Conservation (phyloP, 2,329 filamentous ascomycete species). For the Lecanicillium sp. region DNA sequence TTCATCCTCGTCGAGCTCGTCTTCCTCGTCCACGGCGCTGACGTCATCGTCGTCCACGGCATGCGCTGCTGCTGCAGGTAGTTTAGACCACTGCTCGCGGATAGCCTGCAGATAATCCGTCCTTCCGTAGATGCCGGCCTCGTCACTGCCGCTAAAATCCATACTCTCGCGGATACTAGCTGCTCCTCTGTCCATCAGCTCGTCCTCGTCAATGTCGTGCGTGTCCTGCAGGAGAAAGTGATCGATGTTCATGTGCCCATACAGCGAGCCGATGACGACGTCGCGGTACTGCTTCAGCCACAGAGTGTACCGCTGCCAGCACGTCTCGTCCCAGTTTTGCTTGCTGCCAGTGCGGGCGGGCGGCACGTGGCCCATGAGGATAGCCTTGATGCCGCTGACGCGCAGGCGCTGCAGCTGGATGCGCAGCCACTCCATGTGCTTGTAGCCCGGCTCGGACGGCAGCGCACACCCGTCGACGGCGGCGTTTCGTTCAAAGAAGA, state of each 20-base stretch:
- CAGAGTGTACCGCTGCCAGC: conserved; percentile 94
- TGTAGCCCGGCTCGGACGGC: conserved; percentile 78
- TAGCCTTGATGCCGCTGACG: conserved; percentile 82
- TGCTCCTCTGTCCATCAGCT: conserved; percentile 28
- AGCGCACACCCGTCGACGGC: conserved; percentile 84
- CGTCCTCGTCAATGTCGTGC: conserved; percentile 59
- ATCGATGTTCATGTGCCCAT: conserved; percentile 97
- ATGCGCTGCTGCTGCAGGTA: conserved; percentile 50
- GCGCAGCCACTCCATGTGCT: conserved; percentile 94
- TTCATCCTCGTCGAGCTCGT: conserved; percentile 19
- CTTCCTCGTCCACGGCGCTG: conserved; percentile 18
- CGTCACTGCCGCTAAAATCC: conserved; percentile 33
- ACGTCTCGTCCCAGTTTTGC: conserved; percentile 89
- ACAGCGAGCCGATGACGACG: conserved; percentile 72
- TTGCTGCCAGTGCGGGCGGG: conserved; percentile 82
- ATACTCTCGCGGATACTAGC: conserved; percentile 17
- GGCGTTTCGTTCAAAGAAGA: conserved; percentile 89
- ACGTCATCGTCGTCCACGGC: neutral
- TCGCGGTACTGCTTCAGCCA: conserved; percentile 91
- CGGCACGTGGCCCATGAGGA: conserved; percentile 89
- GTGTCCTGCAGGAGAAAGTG: conserved; percentile 93
- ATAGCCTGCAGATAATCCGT: conserved; percentile 70
- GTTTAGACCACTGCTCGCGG: conserved; percentile 66
- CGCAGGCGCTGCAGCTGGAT: conserved; percentile 82
- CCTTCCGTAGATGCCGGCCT: conserved; percentile 57